These are phyloP conservation scores for Tolypocladium ophioglossoides DNA, from an alignment of 2,329 filamentous ascomycete genomes.

Conservation along the genomic window DNA sequence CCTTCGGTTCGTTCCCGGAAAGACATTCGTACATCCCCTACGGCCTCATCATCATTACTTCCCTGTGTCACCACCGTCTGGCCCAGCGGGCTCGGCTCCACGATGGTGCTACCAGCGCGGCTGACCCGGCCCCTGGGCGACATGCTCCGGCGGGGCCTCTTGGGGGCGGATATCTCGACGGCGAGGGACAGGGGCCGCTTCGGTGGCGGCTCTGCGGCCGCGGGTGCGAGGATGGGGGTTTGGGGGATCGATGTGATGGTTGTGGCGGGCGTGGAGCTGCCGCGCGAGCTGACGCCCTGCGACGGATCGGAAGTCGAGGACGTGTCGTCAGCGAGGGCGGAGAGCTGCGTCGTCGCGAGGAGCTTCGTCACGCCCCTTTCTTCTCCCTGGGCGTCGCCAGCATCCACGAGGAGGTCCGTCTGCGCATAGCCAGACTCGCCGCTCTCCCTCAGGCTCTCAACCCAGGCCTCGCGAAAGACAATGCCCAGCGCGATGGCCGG, in stretches of 20 bases:
- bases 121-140: not conserved
- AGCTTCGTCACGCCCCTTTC: no score
- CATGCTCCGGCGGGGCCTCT: not conserved
- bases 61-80: not conserved
- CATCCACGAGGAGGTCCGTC: not conserved
- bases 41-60: not conserved
- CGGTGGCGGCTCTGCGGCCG: not conserved
- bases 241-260: not conserved
- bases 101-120: not conserved
- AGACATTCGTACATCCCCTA: not conserved
- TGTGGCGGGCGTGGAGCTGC: not conserved
- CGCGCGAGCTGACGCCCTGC: not conserved
- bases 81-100: not conserved
- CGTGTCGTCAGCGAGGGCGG: not conserved
- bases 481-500: slow-evolving; percentile 58
- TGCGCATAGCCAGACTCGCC: not conserved
- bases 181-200: not conserved
- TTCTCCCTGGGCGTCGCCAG: not conserved
- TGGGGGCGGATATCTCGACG: not conserved
- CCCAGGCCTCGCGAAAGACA: slow-evolving; percentile 46
- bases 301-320: not conserved
- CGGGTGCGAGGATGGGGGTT: not conserved
- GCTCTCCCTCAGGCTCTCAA: slow-evolving; percentile 7
- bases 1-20: not conserved
- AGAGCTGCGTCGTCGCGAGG: no score